Percentiles rank a stretch among this genome's conserved stretches.
Conservation (phyloP, 805 yeast species). For the Tetrapisispora pingtungensis region DNA sequence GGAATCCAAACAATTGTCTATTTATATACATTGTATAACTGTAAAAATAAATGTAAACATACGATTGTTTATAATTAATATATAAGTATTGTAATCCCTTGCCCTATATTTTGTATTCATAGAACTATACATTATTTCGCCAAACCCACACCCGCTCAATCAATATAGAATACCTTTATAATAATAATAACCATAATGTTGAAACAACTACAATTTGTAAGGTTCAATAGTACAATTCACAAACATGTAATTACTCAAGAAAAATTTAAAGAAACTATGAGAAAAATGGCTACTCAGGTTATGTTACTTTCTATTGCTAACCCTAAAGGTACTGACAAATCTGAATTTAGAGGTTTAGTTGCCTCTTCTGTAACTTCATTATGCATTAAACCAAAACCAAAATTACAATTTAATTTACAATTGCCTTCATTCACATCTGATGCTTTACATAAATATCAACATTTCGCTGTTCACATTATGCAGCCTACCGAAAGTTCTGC, state of each 20-base stretch:
- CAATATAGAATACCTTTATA: too few species aligned
- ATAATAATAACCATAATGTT: background rate
- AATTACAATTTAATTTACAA: slow-evolving; percentile 78
- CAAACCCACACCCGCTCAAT: too few species aligned
- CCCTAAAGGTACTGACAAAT: slow-evolving; percentile 12
- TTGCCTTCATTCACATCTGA: slow-evolving; percentile 75
- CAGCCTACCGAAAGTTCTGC: slow-evolving; percentile 50
- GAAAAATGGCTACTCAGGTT: slow-evolving; percentile 41
- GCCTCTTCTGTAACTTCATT: slow-evolving; percentile 79
- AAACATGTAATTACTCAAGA: slow-evolving; percentile 2
- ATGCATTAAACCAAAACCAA: slow-evolving; percentile 65
- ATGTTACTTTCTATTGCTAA: slow-evolving; percentile 44
- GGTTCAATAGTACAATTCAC: background rate
- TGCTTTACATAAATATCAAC: slow-evolving; percentile 44
- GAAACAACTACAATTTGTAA: background rate
- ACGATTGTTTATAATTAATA: too few species aligned
- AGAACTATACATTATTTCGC: too few species aligned
- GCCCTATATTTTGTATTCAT: too few species aligned
- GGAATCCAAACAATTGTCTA: too few species aligned
- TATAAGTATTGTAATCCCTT: too few species aligned
- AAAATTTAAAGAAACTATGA: slow-evolving; percentile 25
- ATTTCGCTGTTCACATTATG: slow-evolving; percentile 67
- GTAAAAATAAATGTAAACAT: too few species aligned
- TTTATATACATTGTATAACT: too few species aligned
- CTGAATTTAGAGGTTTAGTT: slow-evolving; percentile 50